Evolutionary conservation across 306 rosid species (phyloP), one percentile per base, ranked within the genome.

Genomic region (Echinosophora koreensis): DNA sequence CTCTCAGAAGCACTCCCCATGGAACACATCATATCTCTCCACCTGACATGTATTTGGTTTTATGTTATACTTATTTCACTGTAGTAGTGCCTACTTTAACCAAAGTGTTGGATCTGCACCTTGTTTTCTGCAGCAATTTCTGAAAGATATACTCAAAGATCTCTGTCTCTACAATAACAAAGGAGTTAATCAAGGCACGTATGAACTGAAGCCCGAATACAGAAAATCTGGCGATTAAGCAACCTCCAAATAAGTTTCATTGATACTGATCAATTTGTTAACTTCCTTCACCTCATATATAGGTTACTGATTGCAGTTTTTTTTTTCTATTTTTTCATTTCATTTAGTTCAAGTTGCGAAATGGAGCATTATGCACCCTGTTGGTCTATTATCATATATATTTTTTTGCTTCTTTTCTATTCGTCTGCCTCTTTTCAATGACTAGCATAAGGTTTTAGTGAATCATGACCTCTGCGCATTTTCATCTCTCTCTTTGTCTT

Each of bases 171-270:
- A 94, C 92, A 92, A 92, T 86, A 90, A 90, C 92, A 92, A 89
- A 78, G 98, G 98, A 82, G 73, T 87, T 73, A 88, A 89, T 78
- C 97, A 90, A 85, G 98, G 97, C 63, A 87, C 96, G 4, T 94
- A 94, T 70, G 96, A 92, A 83, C 89, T 94, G 90, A 94, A 90
- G 85, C 98, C 96, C 0, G 97, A 94, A 80, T 94, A 94, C 89
- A 80, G 91, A 87, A 87, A 84, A 85, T 72, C 88, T 41, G 65
- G 77, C 7, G 90, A 81, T 63, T 90, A 88, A 66, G 66, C 84
- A 60, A 41, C 72, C 27, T 71, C 77, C 30, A 30, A 80, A 50
- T 79, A 60, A 77, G 80, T 64, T 69, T 12, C 52, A 81, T 55
- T 51, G 64, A 6, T 66, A 54, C 51, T 18, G n/a, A 56, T 80